A percentile compares a stretch with the other conserved stretches of the same genome.
Conservation (phyloP, 495 filamentous ascomycete species). For the Letharia lupina region DNA sequence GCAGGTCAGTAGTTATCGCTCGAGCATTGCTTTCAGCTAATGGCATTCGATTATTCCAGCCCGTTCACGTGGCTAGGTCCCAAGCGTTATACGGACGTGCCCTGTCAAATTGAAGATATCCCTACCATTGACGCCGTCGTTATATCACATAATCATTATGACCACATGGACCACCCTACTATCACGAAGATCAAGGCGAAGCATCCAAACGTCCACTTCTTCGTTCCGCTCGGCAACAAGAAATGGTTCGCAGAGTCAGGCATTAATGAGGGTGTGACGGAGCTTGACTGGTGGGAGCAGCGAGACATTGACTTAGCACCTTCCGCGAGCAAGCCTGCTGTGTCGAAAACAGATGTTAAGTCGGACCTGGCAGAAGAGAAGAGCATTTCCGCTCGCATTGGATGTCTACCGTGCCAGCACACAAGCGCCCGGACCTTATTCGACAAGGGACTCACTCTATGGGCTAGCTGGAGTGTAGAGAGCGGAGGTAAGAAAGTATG, state of each 20-base stretch:
- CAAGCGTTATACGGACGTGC: conserved; percentile 70
- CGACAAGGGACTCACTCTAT: conserved; percentile 69
- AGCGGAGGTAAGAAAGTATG: conserved; percentile 67
- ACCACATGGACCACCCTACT: conserved; percentile 74
- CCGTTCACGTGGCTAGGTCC: conserved; percentile 67
- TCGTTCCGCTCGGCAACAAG: conserved; percentile 81
- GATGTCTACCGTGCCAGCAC: conserved; percentile 83
- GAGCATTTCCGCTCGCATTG: conserved; percentile 64
- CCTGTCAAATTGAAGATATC: conserved; percentile 71
- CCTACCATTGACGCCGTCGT: conserved; percentile 80
- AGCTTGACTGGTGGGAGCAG: conserved; percentile 95
- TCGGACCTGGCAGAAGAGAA: conserved; percentile 18
- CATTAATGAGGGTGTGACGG: conserved; percentile 60
- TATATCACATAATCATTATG: conserved; percentile 92
- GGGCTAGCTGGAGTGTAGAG: conserved; percentile 76
- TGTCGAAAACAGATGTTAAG: conserved; percentile 16
- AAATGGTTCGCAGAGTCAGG: conserved; percentile 68
- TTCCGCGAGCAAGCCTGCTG: conserved; percentile 18
- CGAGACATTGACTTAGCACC: conserved; percentile 58
- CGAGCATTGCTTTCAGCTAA: not conserved
- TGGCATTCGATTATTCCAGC: conserved; percentile 20
- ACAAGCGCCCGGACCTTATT: conserved; percentile 56
- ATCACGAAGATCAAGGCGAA: conserved; percentile 59
- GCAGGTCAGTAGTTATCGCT: conserved; percentile 50
- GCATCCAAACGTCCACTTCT: conserved; percentile 78